phyloP scores from a whole-genome alignment of 257 asterid genomes.

The Nicotiana tabacum region DNA sequence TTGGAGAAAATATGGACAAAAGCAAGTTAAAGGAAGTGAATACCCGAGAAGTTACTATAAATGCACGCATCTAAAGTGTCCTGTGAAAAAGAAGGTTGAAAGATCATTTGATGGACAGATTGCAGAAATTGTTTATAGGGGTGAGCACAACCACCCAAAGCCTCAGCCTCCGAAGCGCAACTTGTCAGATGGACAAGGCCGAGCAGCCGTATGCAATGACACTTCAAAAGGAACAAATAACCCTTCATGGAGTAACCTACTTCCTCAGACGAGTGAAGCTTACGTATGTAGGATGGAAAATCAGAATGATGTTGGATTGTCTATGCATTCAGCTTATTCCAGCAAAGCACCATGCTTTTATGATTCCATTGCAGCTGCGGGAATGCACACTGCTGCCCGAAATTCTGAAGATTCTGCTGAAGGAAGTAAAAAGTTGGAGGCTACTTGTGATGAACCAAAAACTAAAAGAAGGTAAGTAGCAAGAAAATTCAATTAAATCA shows the following conservation, averaged over 20 bases:
- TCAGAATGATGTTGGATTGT: conserved; percentile 26
- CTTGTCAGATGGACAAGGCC: conserved; percentile 30
- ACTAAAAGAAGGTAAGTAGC: conserved; percentile 52
- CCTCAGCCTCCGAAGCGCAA: conserved; percentile 33
- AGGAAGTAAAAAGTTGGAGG: conserved; percentile 32
- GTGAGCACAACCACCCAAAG: conserved; percentile 70
- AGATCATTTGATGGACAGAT: conserved; percentile 47
- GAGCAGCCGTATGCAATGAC: conserved; percentile 12
- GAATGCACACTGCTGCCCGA: conserved; percentile 22
- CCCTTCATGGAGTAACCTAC: conserved; percentile 18
- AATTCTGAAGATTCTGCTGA: conserved; percentile 41
- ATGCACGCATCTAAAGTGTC: conserved; percentile 76
- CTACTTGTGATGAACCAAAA: conserved; percentile 35
- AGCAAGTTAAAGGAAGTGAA: conserved; percentile 84
- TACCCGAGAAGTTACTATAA: conserved; percentile 82
- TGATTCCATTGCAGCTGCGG: conserved; percentile 24
- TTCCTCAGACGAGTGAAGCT: conserved; percentile 15
- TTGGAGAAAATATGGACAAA: conserved; percentile 95
- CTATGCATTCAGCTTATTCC: conserved; percentile 22
- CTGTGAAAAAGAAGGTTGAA: conserved; percentile 77
- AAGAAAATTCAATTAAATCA: not conserved
- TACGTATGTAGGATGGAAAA: conserved; percentile 17
- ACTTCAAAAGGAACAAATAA: conserved; percentile 22
- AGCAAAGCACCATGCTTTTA: conserved; percentile 15
- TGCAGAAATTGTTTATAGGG: conserved; percentile 70